Evolutionary conservation across 2,329 filamentous ascomycete species (phyloP), one percentile per base, ranked within the genome.

Genomic region (Claviceps spartinae): DNA sequence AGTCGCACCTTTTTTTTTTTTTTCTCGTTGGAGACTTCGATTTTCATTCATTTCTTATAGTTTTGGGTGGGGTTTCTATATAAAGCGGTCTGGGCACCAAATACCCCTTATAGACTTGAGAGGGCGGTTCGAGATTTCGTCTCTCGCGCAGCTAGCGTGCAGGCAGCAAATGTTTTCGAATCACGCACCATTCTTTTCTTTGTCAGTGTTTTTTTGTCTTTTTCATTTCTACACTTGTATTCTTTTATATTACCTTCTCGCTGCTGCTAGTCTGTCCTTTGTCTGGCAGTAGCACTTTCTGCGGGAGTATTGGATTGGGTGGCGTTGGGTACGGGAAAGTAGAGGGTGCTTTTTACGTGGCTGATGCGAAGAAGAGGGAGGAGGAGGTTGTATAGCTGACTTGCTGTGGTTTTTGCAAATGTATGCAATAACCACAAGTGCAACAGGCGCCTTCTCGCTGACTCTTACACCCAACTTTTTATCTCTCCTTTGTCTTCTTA

Each of bases 101-200:
- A 67, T 67, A 68, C 64, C 65, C 55, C 51, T 46, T 62, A 67
- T 67, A 67, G 65, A 67, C 61, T 61, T 60, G 61, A 63, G 61
- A 60, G 61, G 50, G 48, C 30, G 61, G 57, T 52, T 48, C 51
- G 52, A 55, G 48, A 41, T 48, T 34, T 11, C 9, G 24, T 46
- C 58, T 56, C 54, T 54, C 43, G 8, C 24, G 22, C 43, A n/a
- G 55, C 54, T 60, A 56, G 22, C 13, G 52, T 61, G 59, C 61
- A 61, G 61, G 40, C 59, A 60, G 60, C 63, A 56, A 51, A 59
- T 57, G 53, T 56, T 54, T 52, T 54, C 57, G 20, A 60, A 56
- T 48, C 57, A 50, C 63, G 57, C 58, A 62, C 56, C 57, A 61
- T 56, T 54, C 58, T 43, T 59, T 45, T 30, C 30, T 41, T 42